These are phyloP conservation scores for Botryotinia convoluta DNA, from an alignment of 2,329 filamentous ascomycete species.

Conservation along the genomic window DNA sequence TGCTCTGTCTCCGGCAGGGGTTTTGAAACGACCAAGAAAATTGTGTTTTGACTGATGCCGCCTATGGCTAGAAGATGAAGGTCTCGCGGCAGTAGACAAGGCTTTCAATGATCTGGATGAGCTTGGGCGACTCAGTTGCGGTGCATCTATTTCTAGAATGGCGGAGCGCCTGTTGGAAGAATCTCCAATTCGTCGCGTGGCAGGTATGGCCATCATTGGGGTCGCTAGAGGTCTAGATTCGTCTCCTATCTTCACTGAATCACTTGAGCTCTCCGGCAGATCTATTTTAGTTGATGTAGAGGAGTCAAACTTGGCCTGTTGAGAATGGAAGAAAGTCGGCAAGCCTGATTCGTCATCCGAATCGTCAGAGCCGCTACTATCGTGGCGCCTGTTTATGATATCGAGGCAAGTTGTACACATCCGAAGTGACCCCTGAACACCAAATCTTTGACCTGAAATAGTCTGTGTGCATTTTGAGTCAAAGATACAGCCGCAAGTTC, in stretches of 20 bases:
- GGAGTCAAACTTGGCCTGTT: conserved; percentile 46
- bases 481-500: conserved; percentile 96
- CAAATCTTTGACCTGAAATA: conserved; percentile 85
- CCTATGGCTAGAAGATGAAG: conserved; percentile 80
- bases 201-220: conserved; percentile 69
- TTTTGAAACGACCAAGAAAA: conserved; percentile 72
- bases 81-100: conserved; percentile 58
- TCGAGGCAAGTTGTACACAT: conserved; percentile 91
- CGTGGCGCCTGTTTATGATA: conserved; percentile 86
- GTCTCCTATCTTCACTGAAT: conserved; percentile 41
- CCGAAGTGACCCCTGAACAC: conserved; percentile 76
- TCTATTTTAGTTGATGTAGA: conserved; percentile 42
- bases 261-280: conserved; percentile 40
- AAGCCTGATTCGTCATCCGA: conserved; percentile 75
- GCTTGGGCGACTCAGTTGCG: conserved; percentile 82
- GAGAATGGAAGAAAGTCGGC: conserved; percentile 58
- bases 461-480: conserved; percentile 93
- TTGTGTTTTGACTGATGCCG: conserved; percentile 87
- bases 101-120: conserved; percentile 89
- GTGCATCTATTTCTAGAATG: conserved; percentile 83
- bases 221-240: conserved; percentile 55
- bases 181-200: conserved; percentile 64
- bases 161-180: conserved; percentile 82
- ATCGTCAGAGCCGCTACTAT: conserved; percentile 83
- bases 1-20: conserved; percentile 72